Base-by-base conservation (phyloP, 208 protist species). In the Novymonas esmeraldas region DNA sequence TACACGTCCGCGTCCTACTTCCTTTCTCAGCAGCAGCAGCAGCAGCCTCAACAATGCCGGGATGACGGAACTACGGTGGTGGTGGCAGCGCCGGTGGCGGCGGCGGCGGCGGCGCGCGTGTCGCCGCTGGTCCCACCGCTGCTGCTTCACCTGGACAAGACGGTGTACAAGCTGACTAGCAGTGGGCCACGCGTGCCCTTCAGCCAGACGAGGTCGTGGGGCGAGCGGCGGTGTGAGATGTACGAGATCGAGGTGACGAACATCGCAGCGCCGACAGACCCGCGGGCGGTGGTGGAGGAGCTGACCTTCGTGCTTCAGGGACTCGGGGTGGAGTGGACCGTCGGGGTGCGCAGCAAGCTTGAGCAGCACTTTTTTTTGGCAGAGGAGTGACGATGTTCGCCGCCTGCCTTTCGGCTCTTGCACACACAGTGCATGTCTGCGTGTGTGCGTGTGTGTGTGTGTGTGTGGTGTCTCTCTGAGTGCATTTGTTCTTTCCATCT, bases 181-280 rank as follows among this genome's bases (percentile, higher is more conserved):
- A 73, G 51, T n/a, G 50, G 24, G 20, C 48, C 51, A 9, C 73
- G 70, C 1, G 57, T 50, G 18, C 74, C 70, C 24, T 80, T 76
- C 57, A 59, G 49, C 26, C 46, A 58, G 48, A 41, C 39, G 55
- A 59, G 34, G 55, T 58, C 68, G 41, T 65, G 71, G 16, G 65
- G 60, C 6, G 54, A 67, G 1, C 56, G 62, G 44, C 60, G 56
- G n/a, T 82, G 56, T 42, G 78, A 82, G 54, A 65, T 79, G 34
- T 91, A 84, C 66, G 80, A 92, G 44, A 60, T 92, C 7, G 82
- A 91, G 65, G 71, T 92, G 18, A 85, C 80, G 13, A 85, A 80
- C 44, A 73, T 87, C 7, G 45, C 59, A 2, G 36, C 57, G 0
- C 42, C 56, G 5, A 80, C 72, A 16, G 39, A 72, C 28, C 68